Conservation (phyloP, 1,284 basidiomycete species). For the Peniophora sp. region DNA sequence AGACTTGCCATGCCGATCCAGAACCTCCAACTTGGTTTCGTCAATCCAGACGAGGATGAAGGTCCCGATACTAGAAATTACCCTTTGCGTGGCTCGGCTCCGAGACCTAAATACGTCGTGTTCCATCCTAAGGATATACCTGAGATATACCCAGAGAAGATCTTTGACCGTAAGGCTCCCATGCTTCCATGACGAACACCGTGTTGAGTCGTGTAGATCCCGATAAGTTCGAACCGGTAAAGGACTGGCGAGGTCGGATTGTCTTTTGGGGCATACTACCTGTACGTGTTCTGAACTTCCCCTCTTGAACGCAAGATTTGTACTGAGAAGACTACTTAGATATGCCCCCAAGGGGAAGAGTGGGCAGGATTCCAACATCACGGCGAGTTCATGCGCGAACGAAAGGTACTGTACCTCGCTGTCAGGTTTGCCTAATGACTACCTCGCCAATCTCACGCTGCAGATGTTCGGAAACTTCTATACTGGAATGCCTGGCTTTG, state of each 20-base stretch:
- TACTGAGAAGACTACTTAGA: neutral
- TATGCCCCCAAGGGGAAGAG: neutral
- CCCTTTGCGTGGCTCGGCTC: neutral
- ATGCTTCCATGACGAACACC: neutral
- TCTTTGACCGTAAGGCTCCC: slow-evolving; percentile 7
- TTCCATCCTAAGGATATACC: slow-evolving; percentile 9
- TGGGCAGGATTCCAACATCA: neutral
- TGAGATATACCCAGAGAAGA: slow-evolving; percentile 5
- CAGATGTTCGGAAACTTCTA: slow-evolving; percentile 5
- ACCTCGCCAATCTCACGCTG: neutral
- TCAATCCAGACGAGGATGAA: too few relatives aligned
- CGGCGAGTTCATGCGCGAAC: neutral
- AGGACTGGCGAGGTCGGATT: slow-evolving; percentile 4
- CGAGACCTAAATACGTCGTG: slow-evolving; percentile 6
- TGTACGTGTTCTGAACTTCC: neutral
- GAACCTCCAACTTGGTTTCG: too few relatives aligned
- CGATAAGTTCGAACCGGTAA: slow-evolving; percentile 3
- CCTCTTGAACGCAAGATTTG: too few relatives aligned
- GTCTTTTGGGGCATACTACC: slow-evolving; percentile 10
- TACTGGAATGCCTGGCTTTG: neutral
- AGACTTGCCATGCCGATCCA: too few relatives aligned
- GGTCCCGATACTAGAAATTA: too few relatives aligned
- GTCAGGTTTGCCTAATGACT: neutral
- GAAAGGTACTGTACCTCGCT: neutral
- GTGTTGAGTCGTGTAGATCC: slow-evolving; percentile 4